Conservation (phyloP, 2,329 filamentous ascomycete species). For the Epichloe elymi region DNA sequence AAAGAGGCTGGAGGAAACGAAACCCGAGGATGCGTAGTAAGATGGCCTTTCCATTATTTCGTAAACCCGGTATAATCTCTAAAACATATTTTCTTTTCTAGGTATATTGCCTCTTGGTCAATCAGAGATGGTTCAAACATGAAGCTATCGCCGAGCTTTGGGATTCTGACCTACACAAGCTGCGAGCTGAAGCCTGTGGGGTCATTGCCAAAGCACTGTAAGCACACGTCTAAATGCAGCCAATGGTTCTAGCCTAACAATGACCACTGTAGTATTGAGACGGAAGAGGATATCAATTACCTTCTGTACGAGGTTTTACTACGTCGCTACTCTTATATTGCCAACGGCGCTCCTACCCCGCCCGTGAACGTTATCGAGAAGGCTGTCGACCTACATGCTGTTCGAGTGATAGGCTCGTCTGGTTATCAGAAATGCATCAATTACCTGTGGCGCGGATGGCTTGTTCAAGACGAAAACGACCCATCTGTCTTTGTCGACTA, state of each 20-base stretch:
- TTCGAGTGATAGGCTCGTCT: slow-evolving; percentile 77
- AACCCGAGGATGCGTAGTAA: slow-evolving; percentile 59
- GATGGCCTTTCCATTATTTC: slow-evolving; percentile 3
- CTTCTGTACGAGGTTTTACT: slow-evolving; percentile 72
- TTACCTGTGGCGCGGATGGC: slow-evolving; percentile 90
- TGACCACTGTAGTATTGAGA: slow-evolving; percentile 53
- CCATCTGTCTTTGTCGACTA: slow-evolving; percentile 84
- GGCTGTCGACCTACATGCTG: slow-evolving; percentile 82
- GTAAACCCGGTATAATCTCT: too few species aligned
- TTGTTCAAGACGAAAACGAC: slow-evolving; percentile 90
- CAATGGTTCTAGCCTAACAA: neutral
- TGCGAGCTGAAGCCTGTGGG: slow-evolving; percentile 74
- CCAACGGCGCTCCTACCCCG: slow-evolving; percentile 55
- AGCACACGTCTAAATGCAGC: slow-evolving; percentile 10
- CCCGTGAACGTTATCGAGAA: slow-evolving; percentile 86
- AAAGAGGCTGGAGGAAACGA: slow-evolving; percentile 68
- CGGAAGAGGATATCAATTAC: slow-evolving; percentile 65
- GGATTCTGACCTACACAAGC: slow-evolving; percentile 73
- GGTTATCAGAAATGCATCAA: slow-evolving; percentile 93
- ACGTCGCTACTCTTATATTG: slow-evolving; percentile 73
- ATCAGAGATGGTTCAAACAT: slow-evolving; percentile 59
- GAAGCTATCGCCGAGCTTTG: slow-evolving; percentile 76
- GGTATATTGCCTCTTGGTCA: slow-evolving; percentile 66
- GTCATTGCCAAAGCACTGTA: slow-evolving; percentile 73
- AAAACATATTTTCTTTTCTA: slow-evolving; percentile 5